Evolutionary conservation across 2,329 filamentous ascomycete species (phyloP), one percentile per base, ranked within the genome.

Genomic region (Truncatella angustata): DNA sequence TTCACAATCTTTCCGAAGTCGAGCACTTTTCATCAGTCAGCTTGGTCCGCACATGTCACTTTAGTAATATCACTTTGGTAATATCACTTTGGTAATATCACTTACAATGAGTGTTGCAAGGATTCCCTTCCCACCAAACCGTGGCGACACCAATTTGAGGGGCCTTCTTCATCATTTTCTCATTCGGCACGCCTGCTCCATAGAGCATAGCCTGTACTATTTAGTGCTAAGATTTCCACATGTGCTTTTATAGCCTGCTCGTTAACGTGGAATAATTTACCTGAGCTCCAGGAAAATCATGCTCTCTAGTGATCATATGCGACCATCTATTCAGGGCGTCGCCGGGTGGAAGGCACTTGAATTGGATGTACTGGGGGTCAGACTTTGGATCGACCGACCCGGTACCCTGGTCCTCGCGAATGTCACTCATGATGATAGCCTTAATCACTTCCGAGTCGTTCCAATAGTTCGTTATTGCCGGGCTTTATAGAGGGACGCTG

Each of bases 71-170:
- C 16, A 40, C 16, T 5, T n/a, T 16, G 14, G 7, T 30, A 21
- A 21, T 3, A 16, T 12, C 16, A 40, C 16, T 5, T n/a, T 16
- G 14, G 7, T 30, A 21, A 21, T 3, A 39, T 10, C 14, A 79
- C 86, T 73, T 71, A 90, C 86, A 35, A 28, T 50, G 47, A 2
- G 47, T 50, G 18, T 96, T 96, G 84, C 92, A 97, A 34, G 93
- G 90, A 67, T 97, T 97, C 24, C 93, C 93, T 72, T 97, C 91
- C 92, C 92, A 97, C 92, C 92, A 97, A 4, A 97, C 90, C 4
- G 88, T 91, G 6, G 91, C 88, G 65, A 97, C 84, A 53, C 93
- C 93, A 23, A 97, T 89, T 58, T 97, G 93, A 11, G 93, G 90
- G 49, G 88, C 88, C 52, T 81, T 93, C 73, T 93, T 92, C 90